Base-by-base conservation (phyloP, 2,329 filamentous ascomycete species). In the Pseudocercospora musae region DNA sequence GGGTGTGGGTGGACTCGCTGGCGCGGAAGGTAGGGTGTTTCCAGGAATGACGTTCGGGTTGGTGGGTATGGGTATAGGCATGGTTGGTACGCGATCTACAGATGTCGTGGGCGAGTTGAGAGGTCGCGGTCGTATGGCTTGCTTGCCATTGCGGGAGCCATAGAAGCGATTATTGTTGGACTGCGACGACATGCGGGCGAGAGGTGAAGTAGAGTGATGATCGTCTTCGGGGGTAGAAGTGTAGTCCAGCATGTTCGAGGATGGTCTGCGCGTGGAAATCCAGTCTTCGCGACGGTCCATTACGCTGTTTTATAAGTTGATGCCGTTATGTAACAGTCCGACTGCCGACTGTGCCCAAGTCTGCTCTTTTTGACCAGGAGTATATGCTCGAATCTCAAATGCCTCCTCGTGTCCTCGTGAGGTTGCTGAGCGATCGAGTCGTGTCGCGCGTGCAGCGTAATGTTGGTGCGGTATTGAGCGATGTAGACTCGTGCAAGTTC, bases 1-100 rank as follows among this genome's bases (percentile, higher is more conserved):
- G 10, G 86, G 86, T n/a, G 86, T 89, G 15, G 86, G 86, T 67
- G 86, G 86, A 54, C 86, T 88, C 11, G 86, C 84, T 20, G 86
- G 86, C 58, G 86, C 85, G 5, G 86, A 88, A 18, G 85, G 85
- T 8, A 87, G 80, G n/a, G 87, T 81, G 69, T 82, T 87, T 65
- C 84, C 80, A 33, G 85, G 83, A 64, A 87, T 82, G 77, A 75
- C 73, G 64, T 71, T 75, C n/a, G 74, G 74, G 53, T 76, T 79
- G 40, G 82, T 74, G 4, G 44, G 44, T 11, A 73, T 71, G 31
- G 83, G 78, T 66, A 82, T 83, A 42, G 79, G 81, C 71, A 74
- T 72, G 18, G 71, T 72, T 23, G 73, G 72, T 15, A 71, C 67
- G 42, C 60, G 68, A 29, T 63, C 64, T 33, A 64, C 60, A 11